These are phyloP conservation scores for Neurospora crassa DNA, from an alignment of 2,329 filamentous ascomycete genomes.

Conservation along the genomic window DNA sequence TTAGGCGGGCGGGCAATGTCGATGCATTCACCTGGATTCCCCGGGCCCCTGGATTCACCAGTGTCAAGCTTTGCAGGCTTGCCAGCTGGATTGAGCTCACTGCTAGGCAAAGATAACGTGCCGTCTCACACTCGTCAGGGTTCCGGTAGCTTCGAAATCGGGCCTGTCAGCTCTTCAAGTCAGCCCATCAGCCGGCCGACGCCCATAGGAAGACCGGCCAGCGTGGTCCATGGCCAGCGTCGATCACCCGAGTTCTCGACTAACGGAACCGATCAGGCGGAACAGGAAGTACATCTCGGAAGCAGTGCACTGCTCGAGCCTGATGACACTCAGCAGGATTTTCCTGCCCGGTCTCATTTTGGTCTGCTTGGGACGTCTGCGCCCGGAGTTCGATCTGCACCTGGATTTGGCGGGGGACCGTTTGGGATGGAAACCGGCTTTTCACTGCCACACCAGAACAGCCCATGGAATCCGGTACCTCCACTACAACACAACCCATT, in stretches of 20 bases:
- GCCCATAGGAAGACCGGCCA: constrained; percentile 81
- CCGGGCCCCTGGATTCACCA: constrained; percentile 31
- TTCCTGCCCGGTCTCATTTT: constrained; percentile 4
- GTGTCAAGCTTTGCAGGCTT: constrained; percentile 28
- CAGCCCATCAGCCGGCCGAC: constrained; percentile 74
- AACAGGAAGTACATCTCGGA: constrained; percentile 71
- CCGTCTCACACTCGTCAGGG: constrained; percentile 64
- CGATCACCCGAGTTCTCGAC: constrained; percentile 18
- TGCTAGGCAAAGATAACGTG: constrained; percentile 26
- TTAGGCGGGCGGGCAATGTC: constrained; percentile 34
- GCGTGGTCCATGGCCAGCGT: constrained; percentile 48
- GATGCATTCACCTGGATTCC: constrained; percentile 42
- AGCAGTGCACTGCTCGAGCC: constrained; percentile 74
- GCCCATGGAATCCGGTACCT: constrained; percentile 16
- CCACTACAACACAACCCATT: constrained; percentile 16
- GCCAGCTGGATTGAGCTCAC: constrained; percentile 28
- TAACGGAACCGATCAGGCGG: constrained; percentile 45
- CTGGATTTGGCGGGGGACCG: constrained; percentile 30
- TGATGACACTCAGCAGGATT: constrained; percentile 42
- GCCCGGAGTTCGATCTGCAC: constrained; percentile 34
- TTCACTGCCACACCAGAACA: constrained; percentile 9
- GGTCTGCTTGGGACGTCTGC: constrained; percentile 19
- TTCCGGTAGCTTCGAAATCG: constrained; percentile 56
- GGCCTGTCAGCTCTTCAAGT: constrained; percentile 32
- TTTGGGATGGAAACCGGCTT: constrained; percentile 17